A percentile compares a stretch with the other conserved stretches of the same genome.
These are phyloP conservation scores for Colletotrichum sp. DNA, from an alignment of 2,329 filamentous ascomycete genomes.

Conservation along the genomic window DNA sequence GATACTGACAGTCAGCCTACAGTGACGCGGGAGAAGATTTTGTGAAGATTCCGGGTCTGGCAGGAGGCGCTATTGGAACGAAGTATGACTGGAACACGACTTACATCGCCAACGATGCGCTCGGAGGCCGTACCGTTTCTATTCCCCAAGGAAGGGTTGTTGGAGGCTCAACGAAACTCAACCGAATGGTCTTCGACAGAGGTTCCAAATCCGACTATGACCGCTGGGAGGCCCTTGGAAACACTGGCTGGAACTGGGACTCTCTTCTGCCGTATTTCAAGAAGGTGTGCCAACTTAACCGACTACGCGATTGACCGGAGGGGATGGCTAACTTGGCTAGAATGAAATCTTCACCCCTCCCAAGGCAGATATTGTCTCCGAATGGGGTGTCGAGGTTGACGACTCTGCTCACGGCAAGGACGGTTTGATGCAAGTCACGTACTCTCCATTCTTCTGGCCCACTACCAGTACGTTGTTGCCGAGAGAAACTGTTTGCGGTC, in stretches of 20 bases:
- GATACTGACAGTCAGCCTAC: neutral
- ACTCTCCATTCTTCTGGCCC: slow-evolving; percentile 35
- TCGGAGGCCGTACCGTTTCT: slow-evolving; percentile 2
- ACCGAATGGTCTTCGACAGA: slow-evolving; percentile 35
- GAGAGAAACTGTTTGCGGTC: neutral
- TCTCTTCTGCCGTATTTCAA: slow-evolving; percentile 34
- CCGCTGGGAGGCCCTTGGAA: slow-evolving; percentile 41
- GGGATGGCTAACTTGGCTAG: neutral
- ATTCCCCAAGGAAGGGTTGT: slow-evolving; percentile 21
- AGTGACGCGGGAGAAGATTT: slow-evolving; percentile 25
- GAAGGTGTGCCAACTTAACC: slow-evolving; percentile 23
- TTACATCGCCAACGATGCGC: slow-evolving; percentile 7
- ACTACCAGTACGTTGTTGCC: slow-evolving; percentile 23
- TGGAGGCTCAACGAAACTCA: slow-evolving; percentile 34
- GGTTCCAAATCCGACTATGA: slow-evolving; percentile 33
- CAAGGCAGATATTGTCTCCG: slow-evolving; percentile 21
- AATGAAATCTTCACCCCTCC: slow-evolving; percentile 28
- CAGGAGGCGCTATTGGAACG: slow-evolving; percentile 24
- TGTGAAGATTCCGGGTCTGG: slow-evolving; percentile 28
- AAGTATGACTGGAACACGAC: slow-evolving; percentile 33
- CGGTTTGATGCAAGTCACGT: slow-evolving; percentile 31
- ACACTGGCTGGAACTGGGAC: slow-evolving; percentile 42
- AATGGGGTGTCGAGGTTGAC: slow-evolving; percentile 33
- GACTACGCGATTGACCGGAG: no score
- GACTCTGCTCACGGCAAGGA: slow-evolving; percentile 26